Evolutionary conservation across 257 asterid species (phyloP).

Genomic region (Coffea eugenioides): DNA sequence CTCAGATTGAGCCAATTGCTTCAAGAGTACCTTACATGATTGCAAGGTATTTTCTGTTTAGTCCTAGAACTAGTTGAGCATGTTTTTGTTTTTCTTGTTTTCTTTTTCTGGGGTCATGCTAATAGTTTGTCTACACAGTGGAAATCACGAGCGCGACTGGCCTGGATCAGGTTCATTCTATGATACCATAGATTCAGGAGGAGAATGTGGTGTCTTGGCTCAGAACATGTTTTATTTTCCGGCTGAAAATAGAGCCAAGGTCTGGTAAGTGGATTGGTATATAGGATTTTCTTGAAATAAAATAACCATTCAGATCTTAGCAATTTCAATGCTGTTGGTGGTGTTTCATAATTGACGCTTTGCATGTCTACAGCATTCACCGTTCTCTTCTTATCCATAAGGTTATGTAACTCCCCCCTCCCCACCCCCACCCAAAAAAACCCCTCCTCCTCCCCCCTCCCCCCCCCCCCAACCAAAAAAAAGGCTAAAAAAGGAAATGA

Average conservation of each 20-base stretch:
- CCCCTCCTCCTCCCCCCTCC: too few relatives aligned
- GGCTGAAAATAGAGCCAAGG: conserved; percentile 86
- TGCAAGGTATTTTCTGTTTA: conserved; percentile 54
- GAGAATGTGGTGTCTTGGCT: conserved; percentile 92
- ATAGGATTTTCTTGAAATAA: too few relatives aligned
- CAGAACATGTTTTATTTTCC: conserved; percentile 79
- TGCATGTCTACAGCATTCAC: too few relatives aligned
- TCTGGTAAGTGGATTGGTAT: conserved; percentile 47
- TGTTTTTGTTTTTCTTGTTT: background rate
- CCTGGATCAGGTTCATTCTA: conserved; percentile 88
- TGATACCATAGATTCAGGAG: conserved; percentile 76
- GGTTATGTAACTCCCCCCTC: too few relatives aligned
- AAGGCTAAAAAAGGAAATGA: too few relatives aligned
- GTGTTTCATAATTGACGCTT: too few relatives aligned
- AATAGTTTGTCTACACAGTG: conserved; percentile 43
- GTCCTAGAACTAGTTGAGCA: background rate
- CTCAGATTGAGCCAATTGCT: conserved; percentile 87
- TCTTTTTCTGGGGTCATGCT: background rate
- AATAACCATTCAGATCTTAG: too few relatives aligned
- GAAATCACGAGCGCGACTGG: conserved; percentile 98
- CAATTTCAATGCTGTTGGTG: too few relatives aligned
- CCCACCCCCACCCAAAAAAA: too few relatives aligned
- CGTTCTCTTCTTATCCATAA: too few relatives aligned
- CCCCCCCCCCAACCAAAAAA: too few relatives aligned
- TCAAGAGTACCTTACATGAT: conserved; percentile 90